Base-by-base conservation (phyloP, 306 rosid species). In the Glycine soja region DNA sequence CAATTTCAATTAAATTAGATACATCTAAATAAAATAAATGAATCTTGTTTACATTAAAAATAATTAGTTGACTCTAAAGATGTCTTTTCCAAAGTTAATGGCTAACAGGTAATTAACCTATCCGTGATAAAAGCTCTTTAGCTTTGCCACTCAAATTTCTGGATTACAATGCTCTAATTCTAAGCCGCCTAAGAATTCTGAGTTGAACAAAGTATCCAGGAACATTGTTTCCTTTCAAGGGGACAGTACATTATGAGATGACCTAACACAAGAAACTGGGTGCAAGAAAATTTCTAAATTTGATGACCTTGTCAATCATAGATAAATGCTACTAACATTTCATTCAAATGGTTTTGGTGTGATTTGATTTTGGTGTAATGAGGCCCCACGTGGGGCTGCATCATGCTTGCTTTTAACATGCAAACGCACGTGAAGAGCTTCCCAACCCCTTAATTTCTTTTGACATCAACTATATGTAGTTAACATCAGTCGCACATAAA, bases 171-270 rank as follows among this genome's bases (percentile, higher is more conserved):
- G 52, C 56, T 42, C 43, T 43, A 45, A 76, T 58, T 74, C 19
- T 10, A 3, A 42, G 19, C 51, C 5, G 16, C 19, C 18, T 11
- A 46, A 7, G 15, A 46, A 46, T 34, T 30, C 7, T 38, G 40
- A 47, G 19, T 34, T 46, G 19, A 81, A 68, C 24, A 75, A 62
- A 75, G 79, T 38, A 56, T 32, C 2, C 45, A 67, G 65, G 47
- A 68, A 75, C 71, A 9, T 48, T 82, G 85, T 69, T 82, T 67
- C 72, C 19, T 50, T 68, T 9, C 7, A 16, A 65, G 81, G 48
- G 64, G 85, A 82, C 85, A 68, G 2, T 47, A 54, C 75, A 65
- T 53, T 66, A 81, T 74, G 80, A 74, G 3, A 58, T 58, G 72
- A 81, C 72, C 72, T 56, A 57, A 59, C 81, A 38, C 48, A 7